Base-by-base conservation (phyloP, 257 asterid species). In the Scutellaria baicalensis region DNA sequence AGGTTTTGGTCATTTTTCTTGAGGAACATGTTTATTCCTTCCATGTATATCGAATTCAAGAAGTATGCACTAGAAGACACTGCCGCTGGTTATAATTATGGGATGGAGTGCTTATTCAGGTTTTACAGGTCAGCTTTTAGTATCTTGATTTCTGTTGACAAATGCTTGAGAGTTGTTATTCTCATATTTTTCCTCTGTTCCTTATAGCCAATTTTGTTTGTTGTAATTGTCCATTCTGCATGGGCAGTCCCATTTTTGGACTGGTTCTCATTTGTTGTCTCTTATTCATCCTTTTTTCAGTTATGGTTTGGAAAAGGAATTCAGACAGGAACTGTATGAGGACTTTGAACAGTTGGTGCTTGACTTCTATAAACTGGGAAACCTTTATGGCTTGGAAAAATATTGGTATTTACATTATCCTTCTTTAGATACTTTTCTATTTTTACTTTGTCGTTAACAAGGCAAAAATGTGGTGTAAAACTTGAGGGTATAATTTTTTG, bases 1-100 rank as follows among this genome's bases (percentile, higher is more conserved):
- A 77, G 91, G 78, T 91, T 91, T 75, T 91, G 97, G 97, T 87
- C 91, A 38, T 89, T 85, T 83, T 91, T 91, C 79, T 75, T 91
- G 40, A 82, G 96, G 72, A 56, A 83, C 77, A 84, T 89, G 79
- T 87, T 84, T 79, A 61, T 81, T 61, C 83, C 83, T 11, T 85
- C 97, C 55, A 91, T 91, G 91, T 91, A 91, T 75, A 69, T 77
- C 3, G 97, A 89, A 58, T 91, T 91, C 83, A 83, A 79, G 59
- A 89, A 80, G 77, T 67, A 81, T 77, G 95, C 97, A 64, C 80
- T 81, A 7, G 97, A 91, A 77, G 97, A 91, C 83, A 95, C 96
- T 73, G 88, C 91, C 70, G 86, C 85, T 77, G 81, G 84, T 78
- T 89, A 87, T 77, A 72, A 85, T 76, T 89, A 91, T 76, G 97